Evolutionary conservation across 345 rosid genomes (phyloP).

Genomic region (Salix arbutifolia): DNA sequence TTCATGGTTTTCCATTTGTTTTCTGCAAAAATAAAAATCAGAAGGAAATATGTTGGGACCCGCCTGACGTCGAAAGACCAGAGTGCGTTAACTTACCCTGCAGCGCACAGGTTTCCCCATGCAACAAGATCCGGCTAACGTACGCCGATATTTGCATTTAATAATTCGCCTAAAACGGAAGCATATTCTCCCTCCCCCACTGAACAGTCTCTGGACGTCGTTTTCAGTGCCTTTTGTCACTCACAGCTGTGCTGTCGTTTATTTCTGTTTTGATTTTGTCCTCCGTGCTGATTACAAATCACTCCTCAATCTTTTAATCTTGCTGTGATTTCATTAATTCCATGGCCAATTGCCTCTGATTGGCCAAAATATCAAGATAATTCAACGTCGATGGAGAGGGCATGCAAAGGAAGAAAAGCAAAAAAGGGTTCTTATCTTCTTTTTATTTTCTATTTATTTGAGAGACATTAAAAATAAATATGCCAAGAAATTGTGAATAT

Average conservation of each 20-base stretch:
- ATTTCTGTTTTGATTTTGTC: background rate
- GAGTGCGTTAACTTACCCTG: background rate
- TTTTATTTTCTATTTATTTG: too few species aligned
- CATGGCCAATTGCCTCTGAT: too few species aligned
- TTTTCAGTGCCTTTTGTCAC: background rate
- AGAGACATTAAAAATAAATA: too few species aligned
- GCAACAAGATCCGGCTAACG: background rate
- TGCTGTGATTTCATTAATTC: background rate
- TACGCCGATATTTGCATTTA: background rate
- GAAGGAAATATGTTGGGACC: background rate
- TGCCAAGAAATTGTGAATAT: too few species aligned
- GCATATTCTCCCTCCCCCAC: background rate
- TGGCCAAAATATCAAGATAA: too few species aligned
- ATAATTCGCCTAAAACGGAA: constrained; percentile 3
- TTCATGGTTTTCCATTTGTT: too few species aligned
- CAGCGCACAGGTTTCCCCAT: background rate
- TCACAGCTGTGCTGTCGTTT: background rate
- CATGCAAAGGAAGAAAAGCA: too few species aligned
- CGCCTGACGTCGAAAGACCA: background rate
- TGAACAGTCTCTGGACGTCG: background rate
- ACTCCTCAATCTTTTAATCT: background rate
- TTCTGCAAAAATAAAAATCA: background rate
- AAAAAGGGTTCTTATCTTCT: too few species aligned
- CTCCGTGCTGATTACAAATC: background rate
- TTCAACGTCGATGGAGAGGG: too few species aligned